Conservation (phyloP, 2,329 filamentous ascomycete genomes). For the Colletotrichum gigasporum region DNA sequence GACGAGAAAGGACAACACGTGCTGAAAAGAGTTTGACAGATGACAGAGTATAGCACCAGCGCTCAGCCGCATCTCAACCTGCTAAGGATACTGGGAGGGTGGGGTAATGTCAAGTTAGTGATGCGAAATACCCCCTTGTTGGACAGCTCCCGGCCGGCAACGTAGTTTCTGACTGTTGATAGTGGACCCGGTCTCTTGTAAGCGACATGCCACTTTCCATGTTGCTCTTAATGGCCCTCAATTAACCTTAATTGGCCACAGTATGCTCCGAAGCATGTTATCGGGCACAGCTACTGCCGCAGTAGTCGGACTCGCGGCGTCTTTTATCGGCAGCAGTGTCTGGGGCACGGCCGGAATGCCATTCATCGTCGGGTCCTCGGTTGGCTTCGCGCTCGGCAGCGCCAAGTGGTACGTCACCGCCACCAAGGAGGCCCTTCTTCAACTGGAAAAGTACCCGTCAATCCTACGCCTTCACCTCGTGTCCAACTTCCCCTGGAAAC, state of each 20-base stretch:
- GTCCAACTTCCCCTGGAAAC: constrained; percentile 36
- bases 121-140: no score
- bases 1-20: no score
- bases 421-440: constrained; percentile 31
- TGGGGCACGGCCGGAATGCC: constrained; percentile 36
- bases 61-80: constrained; percentile 16
- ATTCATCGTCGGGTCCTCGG: constrained; percentile 34
- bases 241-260: background rate
- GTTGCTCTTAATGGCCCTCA: fast-evolving
- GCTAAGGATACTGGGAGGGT: constrained; percentile 32
- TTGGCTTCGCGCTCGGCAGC: constrained; percentile 36
- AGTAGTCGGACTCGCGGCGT: constrained; percentile 28
- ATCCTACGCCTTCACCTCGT: constrained; percentile 35
- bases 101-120: constrained; percentile 33
- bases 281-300: constrained; percentile 34
- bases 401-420: constrained; percentile 33
- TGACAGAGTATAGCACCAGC: constrained; percentile 1
- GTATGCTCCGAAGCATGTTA: constrained; percentile 38
- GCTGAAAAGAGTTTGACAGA: background rate
- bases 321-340: constrained; percentile 32
- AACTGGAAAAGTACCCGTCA: constrained; percentile 34
- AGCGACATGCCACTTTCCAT: no score
- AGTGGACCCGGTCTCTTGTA: constrained; percentile 15
- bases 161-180: background rate
- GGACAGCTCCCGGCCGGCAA: no score